These are phyloP conservation scores for Mycena galopus DNA, from an alignment of 768 basidiomycete genomes.

Conservation along the genomic window DNA sequence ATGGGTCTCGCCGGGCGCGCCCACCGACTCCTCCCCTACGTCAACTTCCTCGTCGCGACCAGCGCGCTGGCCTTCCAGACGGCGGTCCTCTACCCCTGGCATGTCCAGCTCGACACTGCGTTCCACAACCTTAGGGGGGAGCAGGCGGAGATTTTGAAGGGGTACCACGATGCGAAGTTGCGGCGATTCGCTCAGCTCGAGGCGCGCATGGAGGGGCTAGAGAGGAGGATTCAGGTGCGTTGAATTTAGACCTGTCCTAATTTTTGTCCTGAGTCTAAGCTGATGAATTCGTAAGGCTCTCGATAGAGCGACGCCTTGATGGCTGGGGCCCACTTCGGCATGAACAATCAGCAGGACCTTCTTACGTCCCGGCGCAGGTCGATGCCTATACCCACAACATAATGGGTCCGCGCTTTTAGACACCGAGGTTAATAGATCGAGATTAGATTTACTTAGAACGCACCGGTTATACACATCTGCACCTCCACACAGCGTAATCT, in stretches of 20 bases:
- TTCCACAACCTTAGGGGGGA: constrained; percentile 30
- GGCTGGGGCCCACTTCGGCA: neutral
- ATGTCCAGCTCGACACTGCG: constrained; percentile 40
- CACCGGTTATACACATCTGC: neutral
- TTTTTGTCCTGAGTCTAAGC: neutral
- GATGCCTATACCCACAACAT: neutral
- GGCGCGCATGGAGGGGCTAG: constrained; percentile 12
- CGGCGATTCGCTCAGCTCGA: constrained; percentile 32
- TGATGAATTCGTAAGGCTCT: neutral
- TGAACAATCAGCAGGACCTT: neutral
- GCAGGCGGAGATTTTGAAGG: constrained; percentile 32
- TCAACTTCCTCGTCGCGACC: constrained; percentile 40
- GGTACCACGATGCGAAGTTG: constrained; percentile 38
- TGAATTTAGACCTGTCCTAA: neutral
- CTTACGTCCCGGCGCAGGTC: neutral
- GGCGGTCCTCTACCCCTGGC: constrained; percentile 44
- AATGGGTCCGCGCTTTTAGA: neutral
- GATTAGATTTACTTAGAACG: neutral
- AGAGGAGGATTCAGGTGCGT: constrained; percentile 23
- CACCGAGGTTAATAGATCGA: neutral
- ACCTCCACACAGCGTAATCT: neutral
- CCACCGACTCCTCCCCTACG: constrained; percentile 38
- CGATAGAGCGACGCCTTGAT: neutral
- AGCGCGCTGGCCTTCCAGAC: constrained; percentile 41
- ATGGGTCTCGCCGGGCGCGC: constrained; percentile 39